These are phyloP conservation scores for Nakataea oryzae DNA, from an alignment of 2,329 filamentous ascomycete species.

Conservation along the genomic window DNA sequence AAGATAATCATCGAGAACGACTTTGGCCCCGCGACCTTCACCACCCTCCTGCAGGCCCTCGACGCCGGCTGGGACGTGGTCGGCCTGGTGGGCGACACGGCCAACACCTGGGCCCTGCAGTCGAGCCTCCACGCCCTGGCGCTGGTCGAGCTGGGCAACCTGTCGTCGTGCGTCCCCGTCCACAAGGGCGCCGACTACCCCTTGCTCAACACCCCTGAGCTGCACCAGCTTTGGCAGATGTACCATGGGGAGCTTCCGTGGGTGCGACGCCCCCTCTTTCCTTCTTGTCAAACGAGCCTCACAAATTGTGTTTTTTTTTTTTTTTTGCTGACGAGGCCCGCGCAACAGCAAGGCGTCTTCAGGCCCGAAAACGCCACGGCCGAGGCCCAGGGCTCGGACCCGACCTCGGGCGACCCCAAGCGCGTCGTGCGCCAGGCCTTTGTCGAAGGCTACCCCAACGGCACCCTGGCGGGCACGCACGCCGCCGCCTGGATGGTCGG, in stretches of 20 bases:
- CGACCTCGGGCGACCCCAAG: conserved; percentile 31
- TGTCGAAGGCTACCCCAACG: conserved; percentile 33
- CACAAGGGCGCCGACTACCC: conserved; percentile 34
- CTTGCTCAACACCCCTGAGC: conserved; percentile 30
- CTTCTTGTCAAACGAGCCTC: neutral
- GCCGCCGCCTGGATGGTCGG: conserved; percentile 36
- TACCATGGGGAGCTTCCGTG: conserved; percentile 32
- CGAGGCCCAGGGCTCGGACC: conserved; percentile 30
- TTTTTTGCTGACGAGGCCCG: neutral
- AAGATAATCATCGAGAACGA: conserved; percentile 31
- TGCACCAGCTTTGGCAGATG: conserved; percentile 31
- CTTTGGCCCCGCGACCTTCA: conserved; percentile 29
- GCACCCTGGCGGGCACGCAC: conserved; percentile 23
- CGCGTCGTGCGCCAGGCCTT: conserved; percentile 29
- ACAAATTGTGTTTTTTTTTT: neutral
- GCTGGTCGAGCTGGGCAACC: conserved; percentile 31
- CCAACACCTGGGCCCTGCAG: conserved; percentile 34
- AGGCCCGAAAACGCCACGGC: conserved; percentile 28
- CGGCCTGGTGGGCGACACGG: conserved; percentile 26
- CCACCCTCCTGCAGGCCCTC: conserved; percentile 31
- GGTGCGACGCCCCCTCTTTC: conserved; percentile 12
- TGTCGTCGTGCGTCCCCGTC: conserved; percentile 35
- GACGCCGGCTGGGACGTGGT: conserved; percentile 32
- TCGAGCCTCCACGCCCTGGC: conserved; percentile 32
- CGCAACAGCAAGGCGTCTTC: conserved; percentile 27